Evolutionary conservation across 2,329 filamentous ascomycete species (phyloP).

Genomic region (Sarocladium strictum): DNA sequence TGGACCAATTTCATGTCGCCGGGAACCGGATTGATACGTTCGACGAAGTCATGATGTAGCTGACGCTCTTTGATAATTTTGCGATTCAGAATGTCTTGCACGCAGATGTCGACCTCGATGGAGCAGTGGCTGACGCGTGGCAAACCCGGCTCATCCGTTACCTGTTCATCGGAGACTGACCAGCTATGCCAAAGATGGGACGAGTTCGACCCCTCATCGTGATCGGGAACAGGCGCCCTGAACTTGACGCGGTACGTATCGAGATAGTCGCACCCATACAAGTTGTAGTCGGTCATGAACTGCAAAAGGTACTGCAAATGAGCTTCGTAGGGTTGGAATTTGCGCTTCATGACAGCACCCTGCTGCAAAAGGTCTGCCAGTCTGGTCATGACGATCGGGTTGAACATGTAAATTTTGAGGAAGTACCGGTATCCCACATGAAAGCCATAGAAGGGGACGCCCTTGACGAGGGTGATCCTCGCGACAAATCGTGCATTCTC

Average conservation of each 20-base stretch:
- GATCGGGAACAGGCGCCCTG: conserved; percentile 67
- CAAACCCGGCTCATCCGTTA: conserved; percentile 51
- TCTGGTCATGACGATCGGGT: conserved; percentile 79
- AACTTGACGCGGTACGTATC: conserved; percentile 67
- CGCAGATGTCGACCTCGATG: conserved; percentile 83
- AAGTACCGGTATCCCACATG: conserved; percentile 87
- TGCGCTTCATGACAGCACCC: conserved; percentile 76
- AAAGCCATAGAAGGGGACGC: conserved; percentile 92
- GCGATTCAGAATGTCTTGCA: conserved; percentile 83
- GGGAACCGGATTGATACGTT: conserved; percentile 58
- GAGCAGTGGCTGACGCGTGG: conserved; percentile 82
- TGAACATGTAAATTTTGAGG: conserved; percentile 91
- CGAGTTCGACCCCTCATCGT: conserved; percentile 52
- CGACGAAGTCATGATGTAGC: conserved; percentile 82
- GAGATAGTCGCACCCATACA: conserved; percentile 90
- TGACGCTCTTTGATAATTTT: conserved; percentile 66
- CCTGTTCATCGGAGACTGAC: conserved; percentile 50
- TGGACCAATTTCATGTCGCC: conserved; percentile 76
- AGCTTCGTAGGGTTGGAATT: conserved; percentile 88
- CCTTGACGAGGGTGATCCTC: conserved; percentile 87
- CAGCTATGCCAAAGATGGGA: conserved; percentile 74
- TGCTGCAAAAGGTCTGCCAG: conserved; percentile 82
- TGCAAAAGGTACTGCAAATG: conserved; percentile 89
- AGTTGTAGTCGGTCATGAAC: conserved; percentile 98
- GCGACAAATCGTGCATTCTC: conserved; percentile 71